phyloP scores from a whole-genome alignment of 257 asterid species.

The Paulownia fortunei region DNA sequence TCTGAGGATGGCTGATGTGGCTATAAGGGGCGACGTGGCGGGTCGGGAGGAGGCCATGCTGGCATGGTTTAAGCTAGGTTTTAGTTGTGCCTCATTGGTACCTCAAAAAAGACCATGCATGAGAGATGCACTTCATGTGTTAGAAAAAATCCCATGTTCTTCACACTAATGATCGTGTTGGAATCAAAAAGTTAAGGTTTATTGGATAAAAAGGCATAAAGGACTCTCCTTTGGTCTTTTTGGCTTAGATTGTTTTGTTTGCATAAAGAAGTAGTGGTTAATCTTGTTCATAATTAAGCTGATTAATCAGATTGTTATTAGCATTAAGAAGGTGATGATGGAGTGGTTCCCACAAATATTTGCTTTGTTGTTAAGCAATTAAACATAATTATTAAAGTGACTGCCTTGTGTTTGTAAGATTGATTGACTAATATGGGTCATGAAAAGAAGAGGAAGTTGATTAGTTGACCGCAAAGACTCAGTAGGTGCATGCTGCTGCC shows the following conservation, averaged over 20 bases:
- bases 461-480: not conserved
- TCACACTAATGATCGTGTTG: constrained; percentile 40
- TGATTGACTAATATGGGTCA: constrained; percentile 21
- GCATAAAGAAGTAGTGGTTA: constrained; percentile 30
- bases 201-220: constrained; percentile 36
- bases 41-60: constrained; percentile 59
- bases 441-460: constrained; percentile 21
- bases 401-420: constrained; percentile 29
- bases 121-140: constrained; percentile 77
- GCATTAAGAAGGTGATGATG: not conserved
- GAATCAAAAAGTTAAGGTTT: constrained; percentile 22
- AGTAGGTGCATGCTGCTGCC: not conserved
- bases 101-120: constrained; percentile 90
- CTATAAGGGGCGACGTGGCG: constrained; percentile 68
- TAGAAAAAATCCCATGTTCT: constrained; percentile 58
- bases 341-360: constrained; percentile 31
- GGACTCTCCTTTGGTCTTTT: constrained; percentile 43
- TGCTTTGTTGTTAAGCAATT: constrained; percentile 55
- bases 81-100: constrained; percentile 81
- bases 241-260: constrained; percentile 52
- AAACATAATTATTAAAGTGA: constrained; percentile 44
- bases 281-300: constrained; percentile 48
- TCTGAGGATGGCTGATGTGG: constrained; percentile 70
- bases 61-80: constrained; percentile 85
- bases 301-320: constrained; percentile 12